Evolutionary conservation across 306 rosid genomes (phyloP).

Genomic region (Alnus rubra): DNA sequence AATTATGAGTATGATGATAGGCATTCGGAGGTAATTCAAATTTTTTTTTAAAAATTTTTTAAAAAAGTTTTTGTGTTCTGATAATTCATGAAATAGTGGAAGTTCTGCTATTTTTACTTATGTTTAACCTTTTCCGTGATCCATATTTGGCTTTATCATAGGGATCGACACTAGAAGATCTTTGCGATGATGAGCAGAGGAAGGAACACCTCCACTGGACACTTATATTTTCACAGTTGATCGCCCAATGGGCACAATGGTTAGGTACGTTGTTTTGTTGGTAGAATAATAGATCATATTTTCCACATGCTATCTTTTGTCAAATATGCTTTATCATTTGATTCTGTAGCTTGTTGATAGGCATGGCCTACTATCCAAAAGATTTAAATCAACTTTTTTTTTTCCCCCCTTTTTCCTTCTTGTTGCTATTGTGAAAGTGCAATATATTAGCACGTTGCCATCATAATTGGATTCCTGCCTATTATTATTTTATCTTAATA

Average conservation of each 20-base stretch:
- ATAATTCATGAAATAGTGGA: neutral
- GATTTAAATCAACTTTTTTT: constrained; percentile 1
- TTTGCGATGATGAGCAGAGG: constrained; percentile 74
- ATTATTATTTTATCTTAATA: neutral
- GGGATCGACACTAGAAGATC: constrained; percentile 54
- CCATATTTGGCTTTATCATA: constrained; percentile 5
- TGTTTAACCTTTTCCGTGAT: neutral
- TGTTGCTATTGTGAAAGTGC: neutral
- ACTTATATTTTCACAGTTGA: constrained; percentile 67
- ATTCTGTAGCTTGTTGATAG: neutral
- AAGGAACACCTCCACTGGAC: constrained; percentile 85
- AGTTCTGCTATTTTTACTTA: neutral
- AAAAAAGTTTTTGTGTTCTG: too few relatives aligned
- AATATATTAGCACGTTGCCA: neutral
- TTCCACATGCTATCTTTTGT: neutral
- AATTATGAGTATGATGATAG: constrained; percentile 39
- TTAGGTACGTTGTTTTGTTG: constrained; percentile 54
- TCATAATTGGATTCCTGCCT: constrained; percentile 1
- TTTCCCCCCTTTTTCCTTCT: constrained; percentile 1
- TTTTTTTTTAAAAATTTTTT: neutral
- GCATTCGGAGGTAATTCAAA: constrained; percentile 44
- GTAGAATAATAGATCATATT: neutral
- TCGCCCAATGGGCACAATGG: constrained; percentile 91
- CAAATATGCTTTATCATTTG: constrained; percentile 3
- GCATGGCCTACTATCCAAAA: neutral